Percentiles rank a stretch among this genome's conserved stretches.
These are phyloP conservation scores for Graphium sp. DNA, from an alignment of 2,329 filamentous ascomycete genomes.

Conservation along the genomic window DNA sequence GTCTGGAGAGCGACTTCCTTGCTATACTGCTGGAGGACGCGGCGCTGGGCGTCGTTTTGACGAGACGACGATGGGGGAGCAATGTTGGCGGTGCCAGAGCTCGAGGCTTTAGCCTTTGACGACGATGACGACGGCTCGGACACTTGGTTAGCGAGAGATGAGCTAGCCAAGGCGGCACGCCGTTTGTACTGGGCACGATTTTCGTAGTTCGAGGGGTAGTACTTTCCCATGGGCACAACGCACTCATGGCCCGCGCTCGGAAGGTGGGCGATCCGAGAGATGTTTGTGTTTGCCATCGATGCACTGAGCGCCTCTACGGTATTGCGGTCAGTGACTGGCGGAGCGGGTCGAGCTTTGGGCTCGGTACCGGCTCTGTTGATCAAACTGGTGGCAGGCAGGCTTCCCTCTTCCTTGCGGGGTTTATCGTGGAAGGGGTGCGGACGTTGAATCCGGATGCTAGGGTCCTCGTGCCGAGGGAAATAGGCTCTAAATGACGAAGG, in stretches of 20 bases:
- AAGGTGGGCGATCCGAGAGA: constrained; percentile 31
- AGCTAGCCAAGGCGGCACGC: constrained; percentile 10
- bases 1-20: constrained; percentile 44
- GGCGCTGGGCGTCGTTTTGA: constrained; percentile 28
- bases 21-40: constrained; percentile 41
- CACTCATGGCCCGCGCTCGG: constrained; percentile 29
- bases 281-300: constrained; percentile 13
- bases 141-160: constrained; percentile 13
- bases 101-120: constrained; percentile 12
- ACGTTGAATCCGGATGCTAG: constrained; percentile 24
- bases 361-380: constrained; percentile 11
- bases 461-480: constrained; percentile 43
- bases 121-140: constrained; percentile 19
- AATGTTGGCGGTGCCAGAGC: not conserved
- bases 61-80: not conserved
- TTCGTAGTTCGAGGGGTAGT: constrained; percentile 46
- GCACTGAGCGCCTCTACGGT: no score
- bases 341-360: constrained; percentile 34
- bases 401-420: not conserved
- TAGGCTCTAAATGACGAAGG: constrained; percentile 35
- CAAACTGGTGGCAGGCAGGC: not conserved
- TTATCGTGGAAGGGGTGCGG: constrained; percentile 30
- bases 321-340: constrained; percentile 23
- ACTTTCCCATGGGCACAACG: constrained; percentile 40
- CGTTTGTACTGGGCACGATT: constrained; percentile 12